Evolutionary conservation across 306 rosid genomes (phyloP), one percentile per base, ranked within the genome.

Genomic region (Vigna radiata): DNA sequence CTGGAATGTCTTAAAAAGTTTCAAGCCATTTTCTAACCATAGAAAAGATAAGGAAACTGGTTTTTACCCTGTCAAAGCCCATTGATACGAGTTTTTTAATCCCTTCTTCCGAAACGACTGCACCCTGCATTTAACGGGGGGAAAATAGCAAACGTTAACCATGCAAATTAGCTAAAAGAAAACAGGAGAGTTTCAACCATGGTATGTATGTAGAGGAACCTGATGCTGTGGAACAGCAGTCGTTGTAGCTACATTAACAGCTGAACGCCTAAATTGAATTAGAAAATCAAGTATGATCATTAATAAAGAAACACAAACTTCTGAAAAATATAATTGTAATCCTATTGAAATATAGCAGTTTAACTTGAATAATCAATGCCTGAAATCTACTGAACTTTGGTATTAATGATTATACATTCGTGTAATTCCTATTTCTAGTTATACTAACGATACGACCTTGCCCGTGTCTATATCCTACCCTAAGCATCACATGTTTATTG

Each of bases 21-120:
- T 52, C 80, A 58, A 60, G 52, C 18, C 66, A 13, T 77, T 60
- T 81, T 37, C 48, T 69, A 81, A 46, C 39, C 59, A 58, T 47
- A 41, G 72, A 37, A 54, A 63, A 53, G 79, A 65, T 7, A 74
- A 14, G 52, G 63, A 48, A 52, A 54, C 49, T 29, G 65, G 36
- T 52, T 55, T 31, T 81, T 88, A 95, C 99, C 97, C 84, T 95
- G 71, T 92, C 99, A 87, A 95, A 95, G 63, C 99, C 99, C 99
- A 95, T 95, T 19, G 96, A 53, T 65, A 95, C 94, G 69, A 95
- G 94, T 59, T 88, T 88, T 50, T 85, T 89, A 70, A 90, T 86
- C 81, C 88, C 88, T 81, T 86, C 99, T 33, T 95, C 97, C 17
- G 97, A 85, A 81, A 76, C 89, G 72, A 77, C 88, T 75, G 85